Conservation (phyloP, 441 rosid genomes). For the Croton laevigatus region DNA sequence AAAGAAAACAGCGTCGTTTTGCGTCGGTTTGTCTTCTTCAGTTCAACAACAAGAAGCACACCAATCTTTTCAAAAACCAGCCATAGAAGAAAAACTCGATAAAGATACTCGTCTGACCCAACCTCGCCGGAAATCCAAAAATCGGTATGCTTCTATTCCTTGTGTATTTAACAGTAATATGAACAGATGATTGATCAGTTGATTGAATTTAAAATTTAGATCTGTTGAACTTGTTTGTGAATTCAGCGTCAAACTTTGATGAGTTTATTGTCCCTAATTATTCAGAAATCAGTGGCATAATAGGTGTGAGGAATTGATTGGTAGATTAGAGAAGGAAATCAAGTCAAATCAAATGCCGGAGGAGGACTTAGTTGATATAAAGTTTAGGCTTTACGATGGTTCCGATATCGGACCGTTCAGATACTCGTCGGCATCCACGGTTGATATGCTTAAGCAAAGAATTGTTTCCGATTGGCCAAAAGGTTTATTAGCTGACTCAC, state of each 20-base stretch:
- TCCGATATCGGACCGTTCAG: slow-evolving; percentile 93
- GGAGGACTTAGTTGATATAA: slow-evolving; percentile 76
- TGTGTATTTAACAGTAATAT: neutral
- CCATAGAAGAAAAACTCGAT: slow-evolving; percentile 19
- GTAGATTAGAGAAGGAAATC: slow-evolving; percentile 18
- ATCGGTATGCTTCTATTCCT: slow-evolving; percentile 18
- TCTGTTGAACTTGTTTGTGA: slow-evolving; percentile 8
- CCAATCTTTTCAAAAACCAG: slow-evolving; percentile 29
- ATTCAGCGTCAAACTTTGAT: slow-evolving; percentile 24
- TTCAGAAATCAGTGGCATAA: slow-evolving; percentile 9
- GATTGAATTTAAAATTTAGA: slow-evolving; percentile 12
- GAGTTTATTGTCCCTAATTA: slow-evolving; percentile 13
- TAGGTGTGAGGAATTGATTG: slow-evolving; percentile 26
- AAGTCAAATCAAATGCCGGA: slow-evolving; percentile 67
- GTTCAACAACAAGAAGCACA: slow-evolving; percentile 31
- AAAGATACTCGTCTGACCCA: neutral
- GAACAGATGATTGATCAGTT: neutral
- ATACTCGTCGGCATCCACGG: slow-evolving; percentile 76
- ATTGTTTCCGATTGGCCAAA: slow-evolving; percentile 95
- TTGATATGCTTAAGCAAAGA: slow-evolving; percentile 84
- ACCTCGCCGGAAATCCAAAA: neutral
- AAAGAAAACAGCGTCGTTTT: slow-evolving; percentile 22
- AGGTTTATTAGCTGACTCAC: slow-evolving; percentile 39
- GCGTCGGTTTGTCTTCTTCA: slow-evolving; percentile 30
- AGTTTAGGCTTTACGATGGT: slow-evolving; percentile 88